Conservation (phyloP, 371 early-diverging fungal species). For the Actinomucor elegans region DNA sequence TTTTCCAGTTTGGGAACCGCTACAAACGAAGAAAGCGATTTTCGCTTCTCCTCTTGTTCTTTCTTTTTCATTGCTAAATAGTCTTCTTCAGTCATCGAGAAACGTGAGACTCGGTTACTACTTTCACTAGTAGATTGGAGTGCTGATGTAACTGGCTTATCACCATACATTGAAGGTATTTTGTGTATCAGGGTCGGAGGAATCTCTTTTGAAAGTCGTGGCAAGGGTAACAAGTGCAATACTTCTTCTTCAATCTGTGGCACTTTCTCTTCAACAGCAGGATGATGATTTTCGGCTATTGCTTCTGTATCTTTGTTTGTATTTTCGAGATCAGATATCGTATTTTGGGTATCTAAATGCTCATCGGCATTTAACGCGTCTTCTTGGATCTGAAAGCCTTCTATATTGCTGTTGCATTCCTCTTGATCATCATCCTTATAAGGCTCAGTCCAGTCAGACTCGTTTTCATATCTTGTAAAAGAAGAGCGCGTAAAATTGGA, state of each 20-base stretch:
- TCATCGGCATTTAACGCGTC: not conserved
- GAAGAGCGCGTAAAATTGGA: not conserved
- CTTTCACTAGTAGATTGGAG: not conserved
- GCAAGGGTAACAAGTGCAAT: conserved; percentile 11
- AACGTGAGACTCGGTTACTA: conserved; percentile 2
- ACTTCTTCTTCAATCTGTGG: conserved; percentile 19
- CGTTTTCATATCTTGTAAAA: conserved; percentile 16
- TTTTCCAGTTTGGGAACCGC: no score
- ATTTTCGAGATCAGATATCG: not conserved
- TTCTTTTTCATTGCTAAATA: conserved; percentile 1
- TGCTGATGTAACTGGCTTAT: conserved; percentile 6
- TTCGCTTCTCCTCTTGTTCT: conserved; percentile 53
- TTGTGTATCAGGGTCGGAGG: conserved; percentile 16
- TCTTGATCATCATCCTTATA: conserved; percentile 9
- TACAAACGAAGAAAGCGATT: no score
- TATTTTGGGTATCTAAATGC: not conserved
- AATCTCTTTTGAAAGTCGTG: conserved; percentile 15
- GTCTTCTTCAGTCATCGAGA: conserved; percentile 12
- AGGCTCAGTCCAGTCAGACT: conserved; percentile 27
- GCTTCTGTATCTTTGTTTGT: not conserved
- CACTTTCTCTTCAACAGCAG: conserved; percentile 1
- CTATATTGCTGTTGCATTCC: not conserved
- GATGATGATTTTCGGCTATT: not conserved
- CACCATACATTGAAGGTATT: conserved; percentile 9
- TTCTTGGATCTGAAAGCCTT: not conserved